phyloP scores from a whole-genome alignment of 306 rosid species.

The Fragaria vesca region DNA sequence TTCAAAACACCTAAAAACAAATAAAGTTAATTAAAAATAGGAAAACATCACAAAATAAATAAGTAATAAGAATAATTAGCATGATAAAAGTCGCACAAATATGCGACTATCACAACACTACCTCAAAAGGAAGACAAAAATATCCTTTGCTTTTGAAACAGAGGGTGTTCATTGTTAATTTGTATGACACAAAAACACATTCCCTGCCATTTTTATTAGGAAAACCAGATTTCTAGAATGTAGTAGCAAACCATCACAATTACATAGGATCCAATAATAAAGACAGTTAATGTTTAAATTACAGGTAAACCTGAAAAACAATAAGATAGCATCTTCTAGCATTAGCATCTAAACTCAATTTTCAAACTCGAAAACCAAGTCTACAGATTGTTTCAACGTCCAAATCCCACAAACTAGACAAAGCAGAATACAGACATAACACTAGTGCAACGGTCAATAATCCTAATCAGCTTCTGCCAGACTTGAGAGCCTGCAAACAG shows the following conservation, averaged over 20 bases:
- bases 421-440: constrained; percentile 21
- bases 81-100: too few relatives aligned
- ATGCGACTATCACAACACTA: too few relatives aligned
- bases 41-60: too few relatives aligned
- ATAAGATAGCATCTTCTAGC: background rate
- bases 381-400: constrained; percentile 19
- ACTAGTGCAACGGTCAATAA: background rate
- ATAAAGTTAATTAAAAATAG: too few relatives aligned
- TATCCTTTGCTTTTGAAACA: too few relatives aligned
- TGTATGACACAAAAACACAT: background rate
- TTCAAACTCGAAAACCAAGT: constrained; percentile 23
- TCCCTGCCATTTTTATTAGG: background rate
- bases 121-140: too few relatives aligned
- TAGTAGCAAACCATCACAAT: background rate
- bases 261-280: background rate
- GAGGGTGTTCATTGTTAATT: too few relatives aligned
- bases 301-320: too few relatives aligned
- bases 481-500: background rate
- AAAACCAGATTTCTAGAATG: background rate
- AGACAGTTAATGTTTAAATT: background rate
- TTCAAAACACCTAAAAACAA: too few relatives aligned
- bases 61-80: too few relatives aligned
- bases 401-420: constrained; percentile 4
- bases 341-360: constrained; percentile 14
- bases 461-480: background rate